Evolutionary conservation across 208 protist species (phyloP).

Genomic region (Leishmania major): DNA sequence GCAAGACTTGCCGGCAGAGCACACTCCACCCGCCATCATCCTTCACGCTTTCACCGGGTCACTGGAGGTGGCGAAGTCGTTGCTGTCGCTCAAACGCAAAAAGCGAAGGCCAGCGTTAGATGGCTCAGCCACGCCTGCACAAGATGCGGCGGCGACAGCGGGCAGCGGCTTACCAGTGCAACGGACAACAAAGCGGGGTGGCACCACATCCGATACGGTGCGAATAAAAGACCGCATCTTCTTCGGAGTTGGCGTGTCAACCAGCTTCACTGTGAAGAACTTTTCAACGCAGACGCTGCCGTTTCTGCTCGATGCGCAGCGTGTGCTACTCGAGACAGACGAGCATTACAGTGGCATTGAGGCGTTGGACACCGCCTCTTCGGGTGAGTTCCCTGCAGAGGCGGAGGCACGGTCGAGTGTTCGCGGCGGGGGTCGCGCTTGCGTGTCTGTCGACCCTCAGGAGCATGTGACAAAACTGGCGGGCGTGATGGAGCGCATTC

Average conservation of each 20-base stretch:
- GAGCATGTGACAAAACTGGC: conserved; percentile 13
- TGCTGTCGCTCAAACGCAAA: conserved; percentile 63
- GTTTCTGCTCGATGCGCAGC: conserved; percentile 41
- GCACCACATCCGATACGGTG: conserved; percentile 12
- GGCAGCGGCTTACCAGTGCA: not conserved
- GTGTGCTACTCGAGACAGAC: conserved; percentile 72
- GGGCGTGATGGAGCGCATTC: conserved; percentile 10
- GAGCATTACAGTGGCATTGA: conserved; percentile 38
- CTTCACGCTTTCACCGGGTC: conserved; percentile 89
- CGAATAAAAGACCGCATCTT: conserved; percentile 51
- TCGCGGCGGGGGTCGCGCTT: not conserved
- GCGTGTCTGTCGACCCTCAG: conserved; percentile 7
- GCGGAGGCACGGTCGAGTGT: too few relatives aligned
- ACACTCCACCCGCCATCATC: conserved; percentile 71
- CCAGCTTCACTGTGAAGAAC: conserved; percentile 60
- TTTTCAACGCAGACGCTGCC: conserved; percentile 54
- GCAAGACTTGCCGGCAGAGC: conserved; percentile 34
- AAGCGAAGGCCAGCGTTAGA: conserved; percentile 12
- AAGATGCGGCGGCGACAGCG: not conserved
- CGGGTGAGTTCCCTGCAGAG: not conserved
- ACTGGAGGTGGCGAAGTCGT: conserved; percentile 57
- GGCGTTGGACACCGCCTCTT: not conserved
- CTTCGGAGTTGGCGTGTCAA: conserved; percentile 68
- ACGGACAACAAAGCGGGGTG: conserved; percentile 13
- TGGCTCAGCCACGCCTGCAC: not conserved